phyloP scores from a whole-genome alignment of 2,329 filamentous ascomycete species.

The Pleochaeta shiraiana region DNA sequence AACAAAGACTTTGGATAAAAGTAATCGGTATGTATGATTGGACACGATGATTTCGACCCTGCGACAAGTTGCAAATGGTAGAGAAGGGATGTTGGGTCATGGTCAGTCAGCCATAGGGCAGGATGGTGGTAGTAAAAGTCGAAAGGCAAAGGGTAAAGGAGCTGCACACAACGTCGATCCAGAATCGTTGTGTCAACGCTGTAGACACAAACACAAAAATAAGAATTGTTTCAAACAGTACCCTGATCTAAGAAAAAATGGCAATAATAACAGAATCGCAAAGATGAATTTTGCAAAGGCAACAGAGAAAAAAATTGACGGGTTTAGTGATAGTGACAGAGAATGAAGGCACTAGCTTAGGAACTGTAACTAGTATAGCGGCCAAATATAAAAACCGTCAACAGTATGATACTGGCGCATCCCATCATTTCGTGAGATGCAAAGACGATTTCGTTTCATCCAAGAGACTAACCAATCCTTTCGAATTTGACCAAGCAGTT shows the following conservation, averaged over 20 bases:
- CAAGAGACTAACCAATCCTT: not conserved
- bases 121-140: not conserved
- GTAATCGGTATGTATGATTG: not conserved
- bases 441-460: not conserved
- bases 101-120: not conserved
- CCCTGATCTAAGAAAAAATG: not conserved
- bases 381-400: not conserved
- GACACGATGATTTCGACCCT: not conserved
- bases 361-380: not conserved
- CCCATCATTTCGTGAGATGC: not conserved
- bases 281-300: not conserved
- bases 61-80: not conserved
- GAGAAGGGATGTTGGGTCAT: not conserved
- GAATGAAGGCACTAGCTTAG: not conserved
- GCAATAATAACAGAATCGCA: not conserved
- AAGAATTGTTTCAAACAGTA: not conserved
- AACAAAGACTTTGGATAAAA: not conserved
- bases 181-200: not conserved
- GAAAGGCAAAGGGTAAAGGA: not conserved
- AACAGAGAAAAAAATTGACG: not conserved
- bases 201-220: not conserved
- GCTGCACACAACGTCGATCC: not conserved
- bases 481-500: not conserved
- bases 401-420: not conserved
- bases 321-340: not conserved